These are phyloP conservation scores for Casuarina equisetifolia DNA, from an alignment of 306 rosid genomes.

Conservation along the genomic window DNA sequence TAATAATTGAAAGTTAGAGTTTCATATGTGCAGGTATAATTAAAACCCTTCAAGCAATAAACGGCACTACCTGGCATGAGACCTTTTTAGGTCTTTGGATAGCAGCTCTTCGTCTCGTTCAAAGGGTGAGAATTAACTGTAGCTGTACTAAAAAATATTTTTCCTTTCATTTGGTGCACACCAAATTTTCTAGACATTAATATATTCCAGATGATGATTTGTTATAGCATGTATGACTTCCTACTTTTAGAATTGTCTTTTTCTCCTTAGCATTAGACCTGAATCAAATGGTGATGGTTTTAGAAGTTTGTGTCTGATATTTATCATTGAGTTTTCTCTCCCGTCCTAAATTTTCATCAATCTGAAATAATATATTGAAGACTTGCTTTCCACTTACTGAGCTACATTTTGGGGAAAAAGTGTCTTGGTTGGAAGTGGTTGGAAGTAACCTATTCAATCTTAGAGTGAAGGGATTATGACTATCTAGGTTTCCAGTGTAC, in stretches of 20 bases:
- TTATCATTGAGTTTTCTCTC: neutral
- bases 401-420: neutral
- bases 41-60: conserved; percentile 90
- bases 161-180: conserved; percentile 16
- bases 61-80: conserved; percentile 92
- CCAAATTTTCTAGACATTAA: neutral
- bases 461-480: neutral
- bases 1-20: conserved; percentile 19
- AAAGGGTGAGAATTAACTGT: conserved; percentile 66
- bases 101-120: conserved; percentile 89
- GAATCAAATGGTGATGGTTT: neutral
- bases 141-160: neutral
- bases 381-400: neutral
- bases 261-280: neutral
- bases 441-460: neutral
- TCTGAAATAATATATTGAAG: neutral
- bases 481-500: neutral
- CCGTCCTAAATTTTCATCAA: neutral
- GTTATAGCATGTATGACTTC: neutral
- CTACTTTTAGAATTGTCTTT: neutral
- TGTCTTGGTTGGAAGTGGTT: neutral
- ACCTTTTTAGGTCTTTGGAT: conserved; percentile 95
- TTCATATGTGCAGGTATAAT: conserved; percentile 64
- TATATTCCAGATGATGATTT: neutral
- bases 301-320: neutral